phyloP scores from a whole-genome alignment of 768 basidiomycete genomes.

The Podaxis sp. region DNA sequence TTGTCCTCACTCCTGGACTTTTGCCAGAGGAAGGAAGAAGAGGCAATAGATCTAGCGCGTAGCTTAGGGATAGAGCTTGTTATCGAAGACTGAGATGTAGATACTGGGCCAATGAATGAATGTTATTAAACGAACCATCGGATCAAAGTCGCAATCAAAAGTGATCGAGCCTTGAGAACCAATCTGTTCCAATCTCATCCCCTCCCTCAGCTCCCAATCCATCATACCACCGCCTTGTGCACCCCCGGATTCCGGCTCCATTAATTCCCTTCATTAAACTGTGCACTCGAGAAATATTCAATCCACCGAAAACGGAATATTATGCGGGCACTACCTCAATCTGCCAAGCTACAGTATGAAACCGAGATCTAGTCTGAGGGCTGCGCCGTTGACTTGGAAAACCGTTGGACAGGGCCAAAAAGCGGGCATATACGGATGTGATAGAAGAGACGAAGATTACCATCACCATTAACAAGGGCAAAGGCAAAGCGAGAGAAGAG shows the following conservation, averaged over 20 bases:
- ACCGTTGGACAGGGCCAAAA: slow-evolving; percentile 4
- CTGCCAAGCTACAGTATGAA: slow-evolving; percentile 12
- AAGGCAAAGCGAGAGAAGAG: slow-evolving; percentile 7
- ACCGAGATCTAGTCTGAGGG: background rate
- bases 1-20: slow-evolving; percentile 52
- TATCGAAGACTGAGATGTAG: slow-evolving; percentile 36
- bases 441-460: slow-evolving; percentile 3
- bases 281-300: background rate
- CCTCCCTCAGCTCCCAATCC: slow-evolving; percentile 7
- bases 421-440: slow-evolving; percentile 1
- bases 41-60: slow-evolving; percentile 48
- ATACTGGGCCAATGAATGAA: background rate
- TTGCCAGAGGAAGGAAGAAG: slow-evolving; percentile 44
- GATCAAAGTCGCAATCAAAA: slow-evolving; percentile 6
- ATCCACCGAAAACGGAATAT: background rate
- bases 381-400: background rate
- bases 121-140: background rate
- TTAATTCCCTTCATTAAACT: background rate
- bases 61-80: slow-evolving; percentile 55
- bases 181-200: slow-evolving; percentile 8
- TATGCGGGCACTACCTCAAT: slow-evolving; percentile 8
- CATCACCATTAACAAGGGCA: slow-evolving; percentile 6
- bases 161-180: slow-evolving; percentile 1
- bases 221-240: slow-evolving; percentile 1
- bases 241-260: background rate